These are phyloP conservation scores for Rhytidiadelphus loreus DNA, from an alignment of 225 moss, liverwort and hornwort species.

Conservation along the genomic window DNA sequence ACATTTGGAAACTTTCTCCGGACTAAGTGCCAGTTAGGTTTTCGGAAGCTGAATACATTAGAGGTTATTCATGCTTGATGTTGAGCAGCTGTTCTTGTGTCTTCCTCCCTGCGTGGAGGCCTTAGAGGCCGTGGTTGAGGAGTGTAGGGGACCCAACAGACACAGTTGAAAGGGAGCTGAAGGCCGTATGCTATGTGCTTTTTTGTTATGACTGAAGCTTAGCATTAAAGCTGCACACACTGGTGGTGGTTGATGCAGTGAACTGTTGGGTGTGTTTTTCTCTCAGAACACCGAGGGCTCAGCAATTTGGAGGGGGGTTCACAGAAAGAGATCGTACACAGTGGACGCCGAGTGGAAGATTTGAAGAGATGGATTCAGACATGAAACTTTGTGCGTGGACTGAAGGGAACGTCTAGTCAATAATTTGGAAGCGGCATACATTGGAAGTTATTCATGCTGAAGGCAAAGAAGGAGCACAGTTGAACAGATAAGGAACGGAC, in stretches of 20 bases:
- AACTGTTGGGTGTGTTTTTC: background rate
- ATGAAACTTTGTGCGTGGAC: background rate
- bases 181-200: too few species aligned
- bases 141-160: too few species aligned
- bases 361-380: background rate
- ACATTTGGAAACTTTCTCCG: too few species aligned
- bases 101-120: too few species aligned
- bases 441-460: background rate
- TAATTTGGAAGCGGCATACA: background rate
- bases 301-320: background rate
- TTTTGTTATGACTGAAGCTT: background rate
- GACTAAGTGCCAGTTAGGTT: too few species aligned
- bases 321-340: background rate
- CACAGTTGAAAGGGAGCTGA: too few species aligned
- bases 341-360: background rate
- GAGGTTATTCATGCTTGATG: too few species aligned
- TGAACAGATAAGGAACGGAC: background rate
- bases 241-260: background rate
- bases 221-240: background rate
- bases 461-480: background rate
- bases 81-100: too few species aligned
- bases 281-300: background rate
- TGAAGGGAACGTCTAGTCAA: background rate
- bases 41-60: too few species aligned
- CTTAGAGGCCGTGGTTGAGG: too few species aligned